A percentile compares a stretch with the other conserved stretches of the same genome.
Evolutionary conservation across 2,329 filamentous ascomycete species (phyloP).

Genomic region (Shiraia sp.): DNA sequence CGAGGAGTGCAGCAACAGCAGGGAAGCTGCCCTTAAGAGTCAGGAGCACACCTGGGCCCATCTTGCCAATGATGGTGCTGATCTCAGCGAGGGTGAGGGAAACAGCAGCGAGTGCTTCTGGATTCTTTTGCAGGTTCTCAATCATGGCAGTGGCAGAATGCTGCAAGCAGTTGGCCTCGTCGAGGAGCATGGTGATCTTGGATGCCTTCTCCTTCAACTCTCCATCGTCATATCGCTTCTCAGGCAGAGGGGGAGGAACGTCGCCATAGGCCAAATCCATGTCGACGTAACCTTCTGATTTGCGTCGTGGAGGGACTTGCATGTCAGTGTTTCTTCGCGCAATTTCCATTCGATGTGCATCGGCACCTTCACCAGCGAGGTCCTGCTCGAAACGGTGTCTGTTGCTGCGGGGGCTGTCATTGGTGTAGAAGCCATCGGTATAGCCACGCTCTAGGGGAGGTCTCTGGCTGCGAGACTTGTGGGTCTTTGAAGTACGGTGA

Average conservation of each 20-base stretch:
- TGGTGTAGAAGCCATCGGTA: constrained; percentile 52
- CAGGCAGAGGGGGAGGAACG: constrained; percentile 69
- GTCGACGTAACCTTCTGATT: constrained; percentile 65
- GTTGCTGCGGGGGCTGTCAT: constrained; percentile 34
- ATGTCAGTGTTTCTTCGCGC: constrained; percentile 50
- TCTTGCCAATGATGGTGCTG: constrained; percentile 77
- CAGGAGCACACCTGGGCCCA: constrained; percentile 78
- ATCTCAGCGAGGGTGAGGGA: constrained; percentile 92
- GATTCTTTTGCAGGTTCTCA: constrained; percentile 75
- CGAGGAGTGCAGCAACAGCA: constrained; percentile 81
- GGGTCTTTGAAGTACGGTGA: constrained; percentile 32
- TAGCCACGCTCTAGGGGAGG: constrained; percentile 50
- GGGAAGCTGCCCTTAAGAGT: constrained; percentile 81
- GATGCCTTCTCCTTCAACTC: constrained; percentile 71
- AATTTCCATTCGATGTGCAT: constrained; percentile 45
- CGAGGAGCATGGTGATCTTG: constrained; percentile 75
- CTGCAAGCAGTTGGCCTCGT: constrained; percentile 87
- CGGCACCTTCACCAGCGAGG: constrained; percentile 31
- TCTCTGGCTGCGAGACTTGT: constrained; percentile 20
- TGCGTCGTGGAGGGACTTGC: constrained; percentile 34
- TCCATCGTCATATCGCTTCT: constrained; percentile 54
- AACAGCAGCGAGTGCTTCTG: constrained; percentile 90
- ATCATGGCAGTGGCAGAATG: constrained; percentile 84
- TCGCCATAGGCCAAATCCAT: constrained; percentile 92
- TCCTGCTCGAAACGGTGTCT: constrained; percentile 38